These are phyloP conservation scores for Boletus rex-veris DNA, from an alignment of 768 basidiomycete species.

Conservation along the genomic window DNA sequence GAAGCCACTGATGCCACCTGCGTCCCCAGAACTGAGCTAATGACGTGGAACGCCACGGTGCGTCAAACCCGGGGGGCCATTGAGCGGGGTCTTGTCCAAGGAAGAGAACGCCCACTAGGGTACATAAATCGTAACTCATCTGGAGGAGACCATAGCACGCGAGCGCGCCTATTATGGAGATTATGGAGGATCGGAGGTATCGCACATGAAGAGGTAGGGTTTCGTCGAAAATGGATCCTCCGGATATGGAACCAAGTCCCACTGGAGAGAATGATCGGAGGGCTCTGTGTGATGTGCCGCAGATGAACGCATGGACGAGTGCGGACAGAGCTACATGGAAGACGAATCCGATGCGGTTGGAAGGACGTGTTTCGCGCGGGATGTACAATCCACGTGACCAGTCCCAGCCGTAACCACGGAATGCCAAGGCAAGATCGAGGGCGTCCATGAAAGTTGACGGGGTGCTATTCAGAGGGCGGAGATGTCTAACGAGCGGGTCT, in stretches of 20 bases:
- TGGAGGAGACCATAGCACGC: not conserved
- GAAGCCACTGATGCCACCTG: conserved; percentile 5
- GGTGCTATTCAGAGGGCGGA: not conserved
- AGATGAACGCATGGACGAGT: not conserved
- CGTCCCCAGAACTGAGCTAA: not conserved
- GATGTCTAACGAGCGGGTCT: not conserved
- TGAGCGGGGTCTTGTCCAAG: not conserved
- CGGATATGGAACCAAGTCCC: not conserved
- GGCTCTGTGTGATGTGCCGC: not conserved
- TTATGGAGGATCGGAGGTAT: not conserved
- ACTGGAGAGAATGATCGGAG: not conserved
- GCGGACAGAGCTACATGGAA: not conserved
- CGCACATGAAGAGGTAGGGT: not conserved
- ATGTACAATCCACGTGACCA: not conserved
- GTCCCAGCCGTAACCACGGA: not conserved
- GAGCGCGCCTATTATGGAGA: not conserved
- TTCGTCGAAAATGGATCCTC: not conserved
- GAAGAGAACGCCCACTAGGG: not conserved
- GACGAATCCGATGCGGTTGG: not conserved
- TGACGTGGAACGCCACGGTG: not conserved
- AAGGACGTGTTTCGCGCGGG: not conserved
- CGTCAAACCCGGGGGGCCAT: conserved; percentile 2
- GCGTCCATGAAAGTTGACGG: not conserved
- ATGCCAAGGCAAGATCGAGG: not conserved
- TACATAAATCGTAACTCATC: not conserved